These are phyloP conservation scores for Aotearoamyces nothofagi DNA, from an alignment of 2,329 filamentous ascomycete species.

Conservation along the genomic window DNA sequence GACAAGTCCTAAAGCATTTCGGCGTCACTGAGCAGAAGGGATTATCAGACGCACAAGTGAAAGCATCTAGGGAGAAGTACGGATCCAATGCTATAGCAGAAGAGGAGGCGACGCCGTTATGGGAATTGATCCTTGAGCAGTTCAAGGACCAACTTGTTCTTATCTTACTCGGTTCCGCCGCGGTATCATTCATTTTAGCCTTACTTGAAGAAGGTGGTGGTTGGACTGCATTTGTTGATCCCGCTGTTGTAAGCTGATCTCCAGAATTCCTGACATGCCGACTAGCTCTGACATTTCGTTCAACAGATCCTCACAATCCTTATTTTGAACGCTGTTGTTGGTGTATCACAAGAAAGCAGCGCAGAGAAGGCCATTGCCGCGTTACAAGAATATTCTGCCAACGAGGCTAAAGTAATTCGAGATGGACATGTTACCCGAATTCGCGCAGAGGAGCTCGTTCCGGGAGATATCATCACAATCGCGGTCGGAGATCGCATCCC, in stretches of 20 bases:
- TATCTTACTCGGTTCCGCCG: slow-evolving; percentile 84
- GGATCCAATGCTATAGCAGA: slow-evolving; percentile 65
- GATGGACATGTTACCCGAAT: slow-evolving; percentile 60
- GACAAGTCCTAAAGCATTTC: slow-evolving; percentile 43
- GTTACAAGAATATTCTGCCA: slow-evolving; percentile 96
- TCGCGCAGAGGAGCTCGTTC: slow-evolving; percentile 94
- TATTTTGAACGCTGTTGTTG: slow-evolving; percentile 90
- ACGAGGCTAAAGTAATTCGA: slow-evolving; percentile 86
- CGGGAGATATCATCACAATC: slow-evolving; percentile 80
- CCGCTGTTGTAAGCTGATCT: slow-evolving; percentile 59
- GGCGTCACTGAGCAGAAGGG: slow-evolving; percentile 37
- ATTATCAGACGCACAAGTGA: slow-evolving; percentile 43
- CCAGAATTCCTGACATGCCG: background rate
- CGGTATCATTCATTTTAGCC: slow-evolving; percentile 83
- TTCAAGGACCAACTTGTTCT: slow-evolving; percentile 98
- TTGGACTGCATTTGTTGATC: slow-evolving; percentile 96
- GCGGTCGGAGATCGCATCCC: slow-evolving; percentile 86
- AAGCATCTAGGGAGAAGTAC: slow-evolving; percentile 37
- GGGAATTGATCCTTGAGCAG: slow-evolving; percentile 93
- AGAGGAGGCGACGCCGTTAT: slow-evolving; percentile 88
- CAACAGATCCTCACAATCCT: slow-evolving; percentile 84
- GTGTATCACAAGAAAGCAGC: slow-evolving; percentile 96
- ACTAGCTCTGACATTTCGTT: background rate
- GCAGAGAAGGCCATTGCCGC: slow-evolving; percentile 97
- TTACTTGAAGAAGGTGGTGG: slow-evolving; percentile 87